Evolutionary conservation across 345 rosid species (phyloP), one percentile per base, ranked within the genome.

Genomic region (Trapa bicornis): DNA sequence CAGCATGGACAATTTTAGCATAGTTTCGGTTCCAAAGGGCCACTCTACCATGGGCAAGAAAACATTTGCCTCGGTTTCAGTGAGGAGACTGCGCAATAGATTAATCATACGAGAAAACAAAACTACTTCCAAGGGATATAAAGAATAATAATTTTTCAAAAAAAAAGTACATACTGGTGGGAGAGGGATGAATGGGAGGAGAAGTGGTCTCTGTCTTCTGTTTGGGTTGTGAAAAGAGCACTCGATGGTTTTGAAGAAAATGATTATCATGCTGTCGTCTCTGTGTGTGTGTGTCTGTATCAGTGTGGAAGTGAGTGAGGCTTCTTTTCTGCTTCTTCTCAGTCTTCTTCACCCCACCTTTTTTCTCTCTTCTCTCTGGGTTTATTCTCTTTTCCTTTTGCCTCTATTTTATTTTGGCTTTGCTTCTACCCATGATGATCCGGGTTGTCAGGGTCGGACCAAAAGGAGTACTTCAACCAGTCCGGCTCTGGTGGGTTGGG

Each of bases 391-490:
- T 16, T 65, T 54, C 68, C 50, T 43, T 70, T 62, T 22, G 2
- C 16, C 64, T 65, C 3, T 39, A 3, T 39, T 77, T 35, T 48
- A 36, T 57, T 69, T 38, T 16, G 39, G 36, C 37, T 72, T 58
- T 58, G 63, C 80, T 76, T 64, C 87, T 94, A 94, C 67, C 96
- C 97, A 89, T 87, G 96, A 86, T 86, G 97, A 84, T 86, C 97
- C 77, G 86, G 96, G 83, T 89, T 87, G 89, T 89, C 92, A 75
- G 99, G 91, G 74, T 87, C 91, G 58, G 86, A 86, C 99, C 99
- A 94, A 88, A 89, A 94, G 45, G 96, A 87, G 78, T 87, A 94
- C 89, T 91, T 94, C 82, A 94, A 50, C 99, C 99, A 94, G 63
- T 95, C 99, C 68, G 97, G 79, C 79, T 91, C 99, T 78, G 86